Base-by-base conservation (phyloP, 768 basidiomycete genomes). In the Termitomyces sp. region DNA sequence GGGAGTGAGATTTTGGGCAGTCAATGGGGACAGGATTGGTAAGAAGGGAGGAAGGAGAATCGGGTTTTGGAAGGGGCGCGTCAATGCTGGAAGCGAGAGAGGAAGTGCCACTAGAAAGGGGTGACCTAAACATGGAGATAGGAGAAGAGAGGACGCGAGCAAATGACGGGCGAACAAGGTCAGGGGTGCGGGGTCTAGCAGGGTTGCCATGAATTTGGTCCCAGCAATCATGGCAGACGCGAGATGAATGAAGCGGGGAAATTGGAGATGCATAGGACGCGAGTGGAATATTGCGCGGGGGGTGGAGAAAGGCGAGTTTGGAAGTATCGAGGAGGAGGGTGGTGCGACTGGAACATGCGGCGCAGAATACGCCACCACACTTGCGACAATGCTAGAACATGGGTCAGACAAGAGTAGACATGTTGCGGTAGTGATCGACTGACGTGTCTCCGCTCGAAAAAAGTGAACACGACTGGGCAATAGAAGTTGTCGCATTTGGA, bases 281-380 rank as follows among this genome's bases (percentile, higher is more conserved):
- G 52, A 92, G 77, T 3, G 88, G 79, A n/a, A 80, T 73, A 65
- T 82, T 80, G 59, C 84, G 80, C 1, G 90, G 90, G 1, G 90
- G 90, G 45, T 86, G 76, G 48, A 90, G 71, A 70, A 92, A 90
- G 52, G 74, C 67, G 41, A 92, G 84, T 54, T 78, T 78, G 9
- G 88, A 81, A n/a, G 87, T 81, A 66, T 92, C 90, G 54, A 92
- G 79, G 4, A 92, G 82, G 13, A 80, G 73, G 0, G 86, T 90
- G 6, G 75, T 66, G 55, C 80, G 80, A 6, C 79, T 72, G 1
- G 84, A 80, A 68, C 90, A 92, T 6, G 78, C 69, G 49, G 70
- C 69, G 71, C 90, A 92, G 68, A 85, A 91, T 32, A 92, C 74
- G 60, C 88, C 88, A 51, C 90, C 90, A 62, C 90, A 92, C 68